Percentiles rank a stretch among this genome's conserved stretches.
Conservation (phyloP, 768 basidiomycete species). For the Hypsizygus marmoreus region DNA sequence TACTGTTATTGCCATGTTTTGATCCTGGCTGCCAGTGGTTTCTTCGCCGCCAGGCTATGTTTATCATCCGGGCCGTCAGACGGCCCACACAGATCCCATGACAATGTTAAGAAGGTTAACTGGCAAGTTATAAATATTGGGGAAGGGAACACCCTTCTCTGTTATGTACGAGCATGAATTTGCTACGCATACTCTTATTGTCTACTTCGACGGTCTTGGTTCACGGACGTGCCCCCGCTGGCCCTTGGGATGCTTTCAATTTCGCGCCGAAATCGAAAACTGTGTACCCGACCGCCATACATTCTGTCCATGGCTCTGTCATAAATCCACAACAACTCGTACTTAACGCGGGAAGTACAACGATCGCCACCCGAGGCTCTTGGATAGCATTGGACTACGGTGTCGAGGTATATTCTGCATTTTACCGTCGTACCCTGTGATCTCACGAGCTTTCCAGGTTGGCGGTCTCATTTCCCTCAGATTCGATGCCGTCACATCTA, state of each 20-base stretch:
- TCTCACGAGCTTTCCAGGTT: slow-evolving; percentile 35
- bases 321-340: slow-evolving; percentile 33
- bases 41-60: no score
- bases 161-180: not conserved
- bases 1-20: no score
- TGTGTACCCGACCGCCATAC: slow-evolving; percentile 44
- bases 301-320: slow-evolving; percentile 38
- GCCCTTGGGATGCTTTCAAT: slow-evolving; percentile 57
- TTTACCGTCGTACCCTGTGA: not conserved
- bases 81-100: slow-evolving; percentile 6
- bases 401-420: slow-evolving; percentile 37
- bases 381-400: slow-evolving; percentile 61
- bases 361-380: slow-evolving; percentile 39
- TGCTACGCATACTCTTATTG: not conserved
- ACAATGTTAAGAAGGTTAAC: not conserved
- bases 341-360: slow-evolving; percentile 35
- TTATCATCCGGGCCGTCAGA: slow-evolving; percentile 6
- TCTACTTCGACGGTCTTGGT: not conserved
- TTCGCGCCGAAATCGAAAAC: slow-evolving; percentile 48
- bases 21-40: no score
- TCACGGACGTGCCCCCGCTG: slow-evolving; percentile 38
- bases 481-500: slow-evolving; percentile 33
- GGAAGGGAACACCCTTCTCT: not conserved
- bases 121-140: not conserved
- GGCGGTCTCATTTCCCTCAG: slow-evolving; percentile 55